Conservation (phyloP, 805 yeast species). For the Candida pseudoglaebosa region DNA sequence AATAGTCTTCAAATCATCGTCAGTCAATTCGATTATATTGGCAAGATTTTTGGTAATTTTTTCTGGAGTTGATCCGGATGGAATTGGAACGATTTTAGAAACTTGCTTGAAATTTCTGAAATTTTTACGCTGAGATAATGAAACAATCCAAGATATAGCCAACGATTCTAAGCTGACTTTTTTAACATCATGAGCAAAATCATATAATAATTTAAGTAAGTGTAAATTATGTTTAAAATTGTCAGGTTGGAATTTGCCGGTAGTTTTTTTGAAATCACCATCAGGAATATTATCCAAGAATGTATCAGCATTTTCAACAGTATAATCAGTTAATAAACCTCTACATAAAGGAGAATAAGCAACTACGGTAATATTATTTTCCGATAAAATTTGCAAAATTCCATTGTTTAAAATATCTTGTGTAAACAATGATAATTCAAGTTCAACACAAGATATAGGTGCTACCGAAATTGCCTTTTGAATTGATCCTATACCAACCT, state of each 20-base stretch:
- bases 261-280: slow-evolving; percentile 48
- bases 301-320: slow-evolving; percentile 33
- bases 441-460: slow-evolving; percentile 67
- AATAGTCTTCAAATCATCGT: slow-evolving; percentile 54
- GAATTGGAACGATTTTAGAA: slow-evolving; percentile 71
- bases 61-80: slow-evolving; percentile 60
- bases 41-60: slow-evolving; percentile 61
- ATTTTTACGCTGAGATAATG: slow-evolving; percentile 62
- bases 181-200: slow-evolving; percentile 43
- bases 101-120: slow-evolving; percentile 37
- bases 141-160: slow-evolving; percentile 43
- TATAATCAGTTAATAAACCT: slow-evolving; percentile 68
- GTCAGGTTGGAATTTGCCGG: slow-evolving; percentile 61
- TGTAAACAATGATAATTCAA: slow-evolving; percentile 73
- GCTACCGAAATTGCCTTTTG: slow-evolving; percentile 51
- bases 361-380: slow-evolving; percentile 59
- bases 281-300: slow-evolving; percentile 44
- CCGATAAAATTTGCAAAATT: slow-evolving; percentile 53
- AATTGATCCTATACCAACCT: slow-evolving; percentile 61
- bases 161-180: slow-evolving; percentile 56
- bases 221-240: slow-evolving; percentile 50
- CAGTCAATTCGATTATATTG: slow-evolving; percentile 43
- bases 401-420: slow-evolving; percentile 62
- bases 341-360: slow-evolving; percentile 84
- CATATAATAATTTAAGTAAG: slow-evolving; percentile 46